These are phyloP conservation scores for Candida albicans DNA, from an alignment of 1,139 yeast genomes.

Conservation along the genomic window DNA sequence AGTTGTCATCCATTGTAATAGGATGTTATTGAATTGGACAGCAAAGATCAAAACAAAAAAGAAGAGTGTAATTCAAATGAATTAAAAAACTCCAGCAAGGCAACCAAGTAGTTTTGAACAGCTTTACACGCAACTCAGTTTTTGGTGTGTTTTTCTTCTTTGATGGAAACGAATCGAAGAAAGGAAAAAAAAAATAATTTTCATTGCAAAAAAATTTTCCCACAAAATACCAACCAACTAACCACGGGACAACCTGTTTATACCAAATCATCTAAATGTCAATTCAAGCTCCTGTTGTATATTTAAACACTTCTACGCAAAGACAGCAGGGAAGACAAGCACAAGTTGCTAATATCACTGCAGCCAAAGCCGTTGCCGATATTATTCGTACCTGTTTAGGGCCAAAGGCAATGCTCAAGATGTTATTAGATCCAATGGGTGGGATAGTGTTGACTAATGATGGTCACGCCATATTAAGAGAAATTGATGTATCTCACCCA, in stretches of 20 bases:
- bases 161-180: neutral
- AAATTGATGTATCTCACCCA: conserved; percentile 92
- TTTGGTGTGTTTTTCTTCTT: neutral
- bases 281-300: conserved; percentile 55
- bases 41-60: neutral
- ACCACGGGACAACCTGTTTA: too few relatives aligned
- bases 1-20: conserved; percentile 19
- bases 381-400: conserved; percentile 97
- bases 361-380: conserved; percentile 98
- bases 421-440: conserved; percentile 98
- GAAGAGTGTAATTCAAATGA: neutral
- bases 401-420: conserved; percentile 98
- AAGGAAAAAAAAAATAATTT: neutral
- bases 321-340: conserved; percentile 98
- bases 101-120: neutral
- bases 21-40: neutral
- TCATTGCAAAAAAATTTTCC: neutral
- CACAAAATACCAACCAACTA: neutral
- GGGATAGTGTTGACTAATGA: conserved; percentile 97
- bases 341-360: conserved; percentile 93
- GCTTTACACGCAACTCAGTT: neutral
- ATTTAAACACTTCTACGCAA: conserved; percentile 76
- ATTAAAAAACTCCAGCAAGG: neutral
- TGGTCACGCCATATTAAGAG: conserved; percentile 91
- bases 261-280: conserved; percentile 1